Conservation (phyloP, 1,139 yeast genomes). For the Diutina neorugosa region DNA sequence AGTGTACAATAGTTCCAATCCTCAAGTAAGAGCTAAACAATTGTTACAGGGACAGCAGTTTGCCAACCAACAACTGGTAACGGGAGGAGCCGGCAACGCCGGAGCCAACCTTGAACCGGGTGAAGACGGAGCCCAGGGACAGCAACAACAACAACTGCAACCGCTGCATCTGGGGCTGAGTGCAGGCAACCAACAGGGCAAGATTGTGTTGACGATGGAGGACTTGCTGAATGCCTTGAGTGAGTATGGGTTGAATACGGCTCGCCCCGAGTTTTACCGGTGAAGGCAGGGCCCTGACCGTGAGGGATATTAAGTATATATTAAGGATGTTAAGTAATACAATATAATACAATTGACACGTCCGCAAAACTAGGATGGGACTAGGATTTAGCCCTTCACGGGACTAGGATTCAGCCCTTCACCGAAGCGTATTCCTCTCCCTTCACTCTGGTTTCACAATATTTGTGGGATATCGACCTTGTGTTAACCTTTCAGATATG, state of each 20-base stretch:
- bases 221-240: slow-evolving; percentile 78
- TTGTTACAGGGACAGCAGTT: slow-evolving; percentile 56
- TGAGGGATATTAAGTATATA: background rate
- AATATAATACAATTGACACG: background rate
- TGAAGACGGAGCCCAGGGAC: slow-evolving; percentile 16
- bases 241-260: slow-evolving; percentile 86
- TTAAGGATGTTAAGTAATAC: background rate
- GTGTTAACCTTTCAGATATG: too few species aligned
- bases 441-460: too few species aligned
- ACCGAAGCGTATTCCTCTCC: too few species aligned
- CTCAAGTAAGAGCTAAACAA: slow-evolving; percentile 77
- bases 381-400: too few species aligned
- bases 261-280: slow-evolving; percentile 82
- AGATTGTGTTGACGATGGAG: slow-evolving; percentile 76
- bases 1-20: slow-evolving; percentile 73
- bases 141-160: slow-evolving; percentile 18
- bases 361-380: too few species aligned
- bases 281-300: background rate
- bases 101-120: slow-evolving; percentile 23
- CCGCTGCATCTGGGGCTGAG: slow-evolving; percentile 19
- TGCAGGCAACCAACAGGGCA: slow-evolving; percentile 57
- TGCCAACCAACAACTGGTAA: slow-evolving; percentile 32
- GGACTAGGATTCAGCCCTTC: too few species aligned
- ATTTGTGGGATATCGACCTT: too few species aligned
- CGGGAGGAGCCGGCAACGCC: slow-evolving; percentile 26